A percentile compares a stretch with the other conserved stretches of the same genome.
Evolutionary conservation across 1,284 basidiomycete species (phyloP).

Genomic region (Nidula niveotomentosa): DNA sequence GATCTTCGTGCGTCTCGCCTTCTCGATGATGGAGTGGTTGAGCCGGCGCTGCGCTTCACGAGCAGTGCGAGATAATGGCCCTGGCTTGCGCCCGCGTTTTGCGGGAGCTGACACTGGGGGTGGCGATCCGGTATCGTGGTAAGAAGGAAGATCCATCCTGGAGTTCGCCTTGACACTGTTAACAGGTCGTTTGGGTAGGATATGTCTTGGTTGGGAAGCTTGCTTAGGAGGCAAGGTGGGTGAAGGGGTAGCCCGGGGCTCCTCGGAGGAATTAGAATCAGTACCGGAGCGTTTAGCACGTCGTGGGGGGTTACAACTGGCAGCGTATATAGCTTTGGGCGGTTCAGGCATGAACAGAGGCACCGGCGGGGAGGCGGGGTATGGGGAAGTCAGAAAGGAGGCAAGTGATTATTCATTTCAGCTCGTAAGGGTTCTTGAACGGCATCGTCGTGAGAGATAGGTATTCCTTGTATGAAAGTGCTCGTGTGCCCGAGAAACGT

Average conservation of each 20-base stretch:
- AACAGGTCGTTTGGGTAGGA: not conserved
- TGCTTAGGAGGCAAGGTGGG: slow-evolving; percentile 9
- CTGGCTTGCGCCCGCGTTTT: slow-evolving; percentile 71
- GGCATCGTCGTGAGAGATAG: not conserved
- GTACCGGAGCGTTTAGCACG: slow-evolving; percentile 47
- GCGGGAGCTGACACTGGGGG: slow-evolving; percentile 18
- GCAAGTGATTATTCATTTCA: not conserved
- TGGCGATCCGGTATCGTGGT: not conserved
- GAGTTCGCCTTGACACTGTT: not conserved
- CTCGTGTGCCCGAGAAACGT: slow-evolving; percentile 27
- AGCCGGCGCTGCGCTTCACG: slow-evolving; percentile 77
- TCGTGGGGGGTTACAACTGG: slow-evolving; percentile 56
- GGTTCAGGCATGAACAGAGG: slow-evolving; percentile 15
- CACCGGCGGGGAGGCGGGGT: not conserved
- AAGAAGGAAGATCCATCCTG: not conserved
- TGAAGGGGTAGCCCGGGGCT: slow-evolving; percentile 3
- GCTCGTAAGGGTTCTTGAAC: not conserved
- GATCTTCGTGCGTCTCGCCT: slow-evolving; percentile 79
- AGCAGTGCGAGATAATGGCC: slow-evolving; percentile 64
- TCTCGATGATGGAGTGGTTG: slow-evolving; percentile 84
- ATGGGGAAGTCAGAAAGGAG: not conserved
- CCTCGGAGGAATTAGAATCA: not conserved
- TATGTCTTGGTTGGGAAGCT: slow-evolving; percentile 1
- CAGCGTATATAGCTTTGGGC: slow-evolving; percentile 36
- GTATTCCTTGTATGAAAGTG: slow-evolving; percentile 9